A percentile compares a stretch with the other conserved stretches of the same genome.
These are phyloP conservation scores for Botrytis hyacinthi DNA, from an alignment of 2,329 filamentous ascomycete genomes.

Conservation along the genomic window DNA sequence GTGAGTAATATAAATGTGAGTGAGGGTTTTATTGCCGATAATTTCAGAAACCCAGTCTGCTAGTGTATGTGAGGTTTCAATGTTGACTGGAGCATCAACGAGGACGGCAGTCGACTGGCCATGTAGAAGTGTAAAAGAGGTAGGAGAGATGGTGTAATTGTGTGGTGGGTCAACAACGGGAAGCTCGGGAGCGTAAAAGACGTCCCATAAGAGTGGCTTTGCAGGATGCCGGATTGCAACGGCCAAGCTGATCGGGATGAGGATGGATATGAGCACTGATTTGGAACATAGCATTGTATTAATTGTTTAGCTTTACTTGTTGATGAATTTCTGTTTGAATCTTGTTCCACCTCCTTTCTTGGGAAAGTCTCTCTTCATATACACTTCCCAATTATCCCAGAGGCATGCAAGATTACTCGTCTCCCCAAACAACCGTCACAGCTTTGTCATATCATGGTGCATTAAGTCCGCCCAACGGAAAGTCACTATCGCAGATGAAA, in stretches of 20 bases:
- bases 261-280: background rate
- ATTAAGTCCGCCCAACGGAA: background rate
- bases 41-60: constrained; percentile 40
- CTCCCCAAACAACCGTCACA: too few relatives aligned
- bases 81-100: constrained; percentile 1
- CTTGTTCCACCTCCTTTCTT: too few relatives aligned
- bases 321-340: background rate
- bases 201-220: background rate
- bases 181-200: background rate
- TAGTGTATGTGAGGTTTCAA: constrained; percentile 28
- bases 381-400: background rate
- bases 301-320: background rate
- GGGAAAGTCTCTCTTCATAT: background rate
- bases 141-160: constrained; percentile 9
- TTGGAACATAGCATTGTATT: background rate
- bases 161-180: background rate
- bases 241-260: background rate
- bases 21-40: constrained; percentile 34
- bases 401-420: background rate
- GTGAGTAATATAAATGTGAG: constrained; percentile 43
- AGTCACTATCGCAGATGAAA: too few relatives aligned
- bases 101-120: background rate
- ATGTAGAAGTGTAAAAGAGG: background rate
- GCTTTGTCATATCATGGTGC: background rate
- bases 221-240: background rate